Base-by-base conservation (phyloP, 192 early-diverging fungal species). In the Umbelopsis sp. region DNA sequence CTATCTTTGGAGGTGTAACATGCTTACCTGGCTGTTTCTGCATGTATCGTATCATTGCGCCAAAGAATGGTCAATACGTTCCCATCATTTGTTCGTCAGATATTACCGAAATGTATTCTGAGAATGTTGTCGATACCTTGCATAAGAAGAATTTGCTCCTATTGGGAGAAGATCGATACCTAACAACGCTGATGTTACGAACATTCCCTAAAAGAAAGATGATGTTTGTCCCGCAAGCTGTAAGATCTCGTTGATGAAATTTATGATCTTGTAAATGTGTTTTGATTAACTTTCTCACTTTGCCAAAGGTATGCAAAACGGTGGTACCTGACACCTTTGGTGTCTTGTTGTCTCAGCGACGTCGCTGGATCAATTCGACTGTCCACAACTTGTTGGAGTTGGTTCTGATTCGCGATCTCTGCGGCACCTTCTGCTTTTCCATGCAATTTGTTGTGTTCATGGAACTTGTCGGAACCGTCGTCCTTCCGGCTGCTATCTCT, bases 401-500 rank as follows among this genome's bases (percentile, higher is more conserved):
- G 66, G 88, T 95, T 45, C 88, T 90, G 41, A 91, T 95, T 61
- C 82, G 87, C 53, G 91, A 94, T 72, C 79, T 95, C 20, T 95
- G 94, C 81, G 94, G 94, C 33, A 94, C 90, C 1, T 95, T 95
- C 78, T 95, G 94, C 76, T 90, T 95, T 72, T 93, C 91, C 47
- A 93, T 97, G 95, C 96, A 98, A 89, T 98, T 97, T 83, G 87
- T 96, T 35, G 90, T 97, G 45, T 92, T 94, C 70, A 91, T 98
- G 89, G 95, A 99, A 67, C 85, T 99, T 48, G 82, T 97, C 66
- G 95, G 94, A 49, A 94, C 96, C 4, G 87, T 95, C 20, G 92
- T 95, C 12, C 84, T 97, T 27, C 97, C 97, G 0, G 96, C 95
- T 11, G 93, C 96, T 50, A 93, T 95, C 45, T 79, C 82, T 1